Base-by-base conservation (phyloP, 23 red algal genomes). In the Agarophyton chilense region DNA sequence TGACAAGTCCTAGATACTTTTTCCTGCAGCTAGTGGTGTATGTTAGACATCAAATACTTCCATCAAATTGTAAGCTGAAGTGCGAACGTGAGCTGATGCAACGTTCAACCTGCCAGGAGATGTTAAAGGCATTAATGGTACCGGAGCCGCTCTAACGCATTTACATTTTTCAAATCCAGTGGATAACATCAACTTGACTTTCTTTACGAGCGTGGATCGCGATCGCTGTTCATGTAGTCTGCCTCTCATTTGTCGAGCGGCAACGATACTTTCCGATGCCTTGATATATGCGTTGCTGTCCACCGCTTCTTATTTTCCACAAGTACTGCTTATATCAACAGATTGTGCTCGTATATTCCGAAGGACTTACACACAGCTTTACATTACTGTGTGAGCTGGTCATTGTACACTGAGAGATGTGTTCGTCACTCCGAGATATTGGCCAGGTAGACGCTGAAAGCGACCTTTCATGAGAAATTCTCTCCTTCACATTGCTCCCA, bases 391-490 rank as follows among this genome's bases (percentile, higher is more conserved):
- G 68, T 32, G 31, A 7, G 60, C 55, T 29, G 60, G 10, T 74
- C 41, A 47, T 47, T 19, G 36, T 49, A 49, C 39, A 26, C 11
- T 39, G 41, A 12, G 40, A 74, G 38, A 49, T 1, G 21, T 29
- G 18, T 47, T 45, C 10, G 68, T 29, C 60, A 47, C 3, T 49
- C 39, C 21, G 43, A 46, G 41, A 49, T 45, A 74, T 33, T 38
- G 9, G 14, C 68, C 68, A 26, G 24, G 45, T 43, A 74, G 19
- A 46, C 21, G 41, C 33, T 9, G 7, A 21, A 74, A 74, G 21
- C 39, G 19, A 35, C 43, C 68, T 74, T 74, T 74, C 68, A 74
- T 29, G 68, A 74, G 68, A 74, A 74, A 74, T 74, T 49, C 68
- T 74, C 38, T 47, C 13, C 18, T 49, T 24, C 8, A 21, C 68